Conservation (phyloP, 768 basidiomycete genomes). For the Calocybe cyanea region DNA sequence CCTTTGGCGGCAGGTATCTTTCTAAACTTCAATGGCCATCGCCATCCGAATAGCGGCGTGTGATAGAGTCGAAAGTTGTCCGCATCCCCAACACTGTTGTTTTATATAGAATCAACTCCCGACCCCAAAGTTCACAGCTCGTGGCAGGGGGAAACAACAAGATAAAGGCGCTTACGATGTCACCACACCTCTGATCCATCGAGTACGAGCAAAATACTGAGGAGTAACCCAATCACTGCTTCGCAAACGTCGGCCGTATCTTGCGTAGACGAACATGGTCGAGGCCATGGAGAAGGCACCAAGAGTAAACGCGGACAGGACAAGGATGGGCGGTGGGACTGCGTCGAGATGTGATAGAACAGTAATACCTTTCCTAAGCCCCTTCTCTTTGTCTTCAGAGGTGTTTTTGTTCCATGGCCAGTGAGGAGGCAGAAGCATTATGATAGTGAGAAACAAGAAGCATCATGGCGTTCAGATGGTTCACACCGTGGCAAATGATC, state of each 20-base stretch:
- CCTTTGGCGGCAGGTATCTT: conserved; percentile 57
- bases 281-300: conserved; percentile 35
- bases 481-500: too few relatives aligned
- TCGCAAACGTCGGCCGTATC: conserved; percentile 56
- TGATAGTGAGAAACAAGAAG: too few relatives aligned
- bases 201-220: conserved; percentile 46
- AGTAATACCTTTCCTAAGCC: not conserved
- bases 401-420: too few relatives aligned
- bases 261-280: conserved; percentile 35
- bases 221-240: conserved; percentile 73
- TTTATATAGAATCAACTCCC: too few relatives aligned
- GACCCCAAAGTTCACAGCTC: too few relatives aligned
- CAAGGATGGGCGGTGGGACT: conserved; percentile 25
- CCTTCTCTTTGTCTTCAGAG: not conserved
- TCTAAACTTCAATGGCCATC: conserved; percentile 70
- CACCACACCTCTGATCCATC: conserved; percentile 78
- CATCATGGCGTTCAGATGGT: too few relatives aligned
- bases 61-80: conserved; percentile 91
- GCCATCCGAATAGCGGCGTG: conserved; percentile 73
- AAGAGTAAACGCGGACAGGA: conserved; percentile 34
- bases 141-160: not conserved
- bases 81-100: conserved; percentile 70
- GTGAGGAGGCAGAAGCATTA: too few relatives aligned
- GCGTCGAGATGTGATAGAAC: conserved; percentile 16
- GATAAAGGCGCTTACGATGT: conserved; percentile 52